A percentile compares a stretch with the other conserved stretches of the same genome.
Conservation (phyloP, 371 early-diverging fungal species). For the Rhizomucor pusillus region DNA sequence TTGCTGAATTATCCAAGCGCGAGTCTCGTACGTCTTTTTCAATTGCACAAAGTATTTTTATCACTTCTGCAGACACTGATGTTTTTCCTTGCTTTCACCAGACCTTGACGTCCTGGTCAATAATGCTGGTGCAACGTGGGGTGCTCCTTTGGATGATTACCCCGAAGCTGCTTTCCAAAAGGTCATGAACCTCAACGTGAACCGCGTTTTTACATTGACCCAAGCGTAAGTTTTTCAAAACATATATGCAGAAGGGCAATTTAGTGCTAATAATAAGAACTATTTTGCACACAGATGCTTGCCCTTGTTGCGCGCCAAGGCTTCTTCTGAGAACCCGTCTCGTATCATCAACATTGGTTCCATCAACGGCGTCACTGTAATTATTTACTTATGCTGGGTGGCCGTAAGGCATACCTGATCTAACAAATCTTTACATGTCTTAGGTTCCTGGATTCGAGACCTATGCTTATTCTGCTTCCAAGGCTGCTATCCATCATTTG, state of each 20-base stretch:
- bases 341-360: conserved; percentile 70
- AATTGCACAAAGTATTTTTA: too few relatives aligned
- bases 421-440: too few relatives aligned
- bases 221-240: conserved; percentile 65
- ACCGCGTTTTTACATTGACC: conserved; percentile 81
- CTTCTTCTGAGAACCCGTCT: conserved; percentile 54
- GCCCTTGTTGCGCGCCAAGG: conserved; percentile 72
- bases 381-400: conserved; percentile 47
- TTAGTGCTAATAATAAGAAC: too few relatives aligned
- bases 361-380: conserved; percentile 68
- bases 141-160: conserved; percentile 57
- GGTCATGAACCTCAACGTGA: conserved; percentile 87
- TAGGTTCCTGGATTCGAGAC: conserved; percentile 59
- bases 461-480: conserved; percentile 77
- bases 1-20: conserved; percentile 50
- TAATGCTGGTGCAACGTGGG: conserved; percentile 86
- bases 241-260: too few relatives aligned
- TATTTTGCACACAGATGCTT: conserved; percentile 59
- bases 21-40: conserved; percentile 51
- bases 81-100: conserved; percentile 2
- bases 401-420: too few relatives aligned
- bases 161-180: conserved; percentile 74
- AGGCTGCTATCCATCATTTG: conserved; percentile 80
- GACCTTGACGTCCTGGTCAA: conserved; percentile 86
- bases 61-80: too few relatives aligned